These are phyloP conservation scores for Ordospora pajunii DNA, from an alignment of 371 early-diverging fungal genomes.

Conservation along the genomic window DNA sequence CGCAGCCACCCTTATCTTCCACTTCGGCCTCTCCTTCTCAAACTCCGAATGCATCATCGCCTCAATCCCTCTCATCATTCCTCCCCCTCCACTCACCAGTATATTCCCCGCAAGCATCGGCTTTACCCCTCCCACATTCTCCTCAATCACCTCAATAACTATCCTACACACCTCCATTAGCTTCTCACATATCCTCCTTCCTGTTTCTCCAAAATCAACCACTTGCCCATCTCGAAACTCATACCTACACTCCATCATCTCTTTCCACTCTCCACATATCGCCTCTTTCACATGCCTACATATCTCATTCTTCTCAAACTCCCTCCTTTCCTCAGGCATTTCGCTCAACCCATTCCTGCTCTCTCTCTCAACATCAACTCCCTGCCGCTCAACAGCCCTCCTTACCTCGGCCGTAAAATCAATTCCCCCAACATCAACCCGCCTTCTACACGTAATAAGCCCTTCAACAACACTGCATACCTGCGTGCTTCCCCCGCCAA, in stretches of 20 bases:
- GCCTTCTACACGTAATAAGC: constrained; percentile 26
- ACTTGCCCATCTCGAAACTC: neutral
- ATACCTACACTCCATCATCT: neutral
- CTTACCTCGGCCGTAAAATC: neutral
- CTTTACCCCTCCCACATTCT: neutral
- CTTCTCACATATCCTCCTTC: neutral
- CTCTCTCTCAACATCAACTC: neutral
- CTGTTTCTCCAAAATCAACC: neutral
- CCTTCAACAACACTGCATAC: constrained; percentile 47
- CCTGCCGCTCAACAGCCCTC: neutral
- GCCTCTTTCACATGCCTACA: neutral
- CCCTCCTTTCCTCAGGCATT: neutral
- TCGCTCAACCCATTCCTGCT: neutral
- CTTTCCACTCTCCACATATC: neutral
- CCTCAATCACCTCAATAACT: neutral
- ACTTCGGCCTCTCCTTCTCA: constrained; percentile 9
- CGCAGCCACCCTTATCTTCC: constrained; percentile 12
- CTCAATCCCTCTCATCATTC: neutral
- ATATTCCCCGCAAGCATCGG: neutral
- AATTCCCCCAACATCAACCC: constrained; percentile 27
- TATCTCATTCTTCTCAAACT: neutral
- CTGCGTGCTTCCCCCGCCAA: constrained; percentile 40
- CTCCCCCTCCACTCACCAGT: neutral
- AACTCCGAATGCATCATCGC: neutral
- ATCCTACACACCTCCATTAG: neutral